Evolutionary conservation across 2,329 filamentous ascomycete species (phyloP).

Genomic region (Dothidotthia symphoricarpi): DNA sequence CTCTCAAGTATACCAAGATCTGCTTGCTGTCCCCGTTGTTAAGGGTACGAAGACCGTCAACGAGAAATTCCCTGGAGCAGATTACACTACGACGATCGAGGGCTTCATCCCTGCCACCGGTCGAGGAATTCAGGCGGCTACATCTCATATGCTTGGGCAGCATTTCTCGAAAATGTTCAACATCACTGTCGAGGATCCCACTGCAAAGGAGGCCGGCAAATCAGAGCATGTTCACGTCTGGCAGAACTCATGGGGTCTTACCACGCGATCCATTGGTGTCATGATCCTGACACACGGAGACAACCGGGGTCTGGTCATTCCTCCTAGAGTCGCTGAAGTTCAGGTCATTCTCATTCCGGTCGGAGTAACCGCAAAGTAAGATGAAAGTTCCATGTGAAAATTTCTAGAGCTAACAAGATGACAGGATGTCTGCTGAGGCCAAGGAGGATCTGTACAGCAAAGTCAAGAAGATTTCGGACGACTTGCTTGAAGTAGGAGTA

Average conservation of each 20-base stretch:
- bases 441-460: conserved; percentile 72
- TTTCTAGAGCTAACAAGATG: conserved; percentile 3
- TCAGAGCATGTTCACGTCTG: conserved; percentile 76
- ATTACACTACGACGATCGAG: conserved; percentile 96
- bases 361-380: conserved; percentile 85
- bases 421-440: conserved; percentile 62
- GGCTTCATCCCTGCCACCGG: conserved; percentile 95
- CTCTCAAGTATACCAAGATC: conserved; percentile 84
- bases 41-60: conserved; percentile 94
- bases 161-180: conserved; percentile 99
- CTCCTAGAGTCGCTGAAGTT: conserved; percentile 81
- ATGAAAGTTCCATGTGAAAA: background rate
- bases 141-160: conserved; percentile 90
- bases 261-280: conserved; percentile 93
- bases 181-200: conserved; percentile 92
- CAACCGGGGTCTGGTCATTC: conserved; percentile 90
- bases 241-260: conserved; percentile 99
- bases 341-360: conserved; percentile 89
- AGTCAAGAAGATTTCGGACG: conserved; percentile 67
- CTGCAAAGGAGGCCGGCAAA: conserved; percentile 62
- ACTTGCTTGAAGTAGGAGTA: conserved; percentile 70
- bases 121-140: conserved; percentile 93
- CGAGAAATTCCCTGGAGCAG: conserved; percentile 94
- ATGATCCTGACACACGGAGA: conserved; percentile 99
- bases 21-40: conserved; percentile 92